Percentiles rank a stretch among this genome's conserved stretches.
phyloP scores from a whole-genome alignment of 768 basidiomycete genomes.

The Dioszegia hungarica region DNA sequence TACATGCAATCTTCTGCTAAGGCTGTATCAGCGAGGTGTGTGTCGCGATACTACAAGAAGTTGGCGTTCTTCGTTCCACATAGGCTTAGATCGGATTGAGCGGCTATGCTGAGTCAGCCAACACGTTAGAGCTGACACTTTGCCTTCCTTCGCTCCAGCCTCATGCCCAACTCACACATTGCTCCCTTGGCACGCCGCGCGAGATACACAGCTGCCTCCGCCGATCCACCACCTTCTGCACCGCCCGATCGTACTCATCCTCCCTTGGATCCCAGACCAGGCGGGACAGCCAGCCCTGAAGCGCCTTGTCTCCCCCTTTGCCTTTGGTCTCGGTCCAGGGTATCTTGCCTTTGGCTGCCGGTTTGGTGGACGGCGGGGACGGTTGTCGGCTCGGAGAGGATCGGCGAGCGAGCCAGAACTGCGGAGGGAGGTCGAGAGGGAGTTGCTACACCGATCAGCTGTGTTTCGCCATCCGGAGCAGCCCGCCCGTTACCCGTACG shows the following conservation, averaged over 20 bases:
- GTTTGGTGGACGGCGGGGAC: neutral
- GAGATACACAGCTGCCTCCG: slow-evolving; percentile 4
- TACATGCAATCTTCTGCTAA: too few relatives aligned
- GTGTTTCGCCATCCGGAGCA: neutral
- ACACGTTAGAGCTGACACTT: too few relatives aligned
- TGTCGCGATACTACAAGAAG: too few relatives aligned
- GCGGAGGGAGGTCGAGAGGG: slow-evolving; percentile 17
- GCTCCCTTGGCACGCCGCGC: neutral
- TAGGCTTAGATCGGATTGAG: too few relatives aligned
- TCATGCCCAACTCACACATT: neutral
- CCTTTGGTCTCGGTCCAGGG: neutral
- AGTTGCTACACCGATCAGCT: slow-evolving; percentile 11
- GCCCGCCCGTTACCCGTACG: too few relatives aligned
- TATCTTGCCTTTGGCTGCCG: neutral
- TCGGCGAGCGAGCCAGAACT: slow-evolving; percentile 8
- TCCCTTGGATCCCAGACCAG: slow-evolving; percentile 28
- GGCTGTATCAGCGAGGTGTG: too few relatives aligned
- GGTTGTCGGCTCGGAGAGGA: neutral
- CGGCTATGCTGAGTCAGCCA: too few relatives aligned
- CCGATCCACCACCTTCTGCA: slow-evolving; percentile 9
- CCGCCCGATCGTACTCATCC: slow-evolving; percentile 13
- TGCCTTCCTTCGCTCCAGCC: neutral
- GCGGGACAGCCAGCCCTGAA: slow-evolving; percentile 17
- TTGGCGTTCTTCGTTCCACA: too few relatives aligned
- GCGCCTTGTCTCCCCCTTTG: neutral